Evolutionary conservation across 2,329 filamentous ascomycete species (phyloP).

Genomic region (Colletotrichum brevisporum): DNA sequence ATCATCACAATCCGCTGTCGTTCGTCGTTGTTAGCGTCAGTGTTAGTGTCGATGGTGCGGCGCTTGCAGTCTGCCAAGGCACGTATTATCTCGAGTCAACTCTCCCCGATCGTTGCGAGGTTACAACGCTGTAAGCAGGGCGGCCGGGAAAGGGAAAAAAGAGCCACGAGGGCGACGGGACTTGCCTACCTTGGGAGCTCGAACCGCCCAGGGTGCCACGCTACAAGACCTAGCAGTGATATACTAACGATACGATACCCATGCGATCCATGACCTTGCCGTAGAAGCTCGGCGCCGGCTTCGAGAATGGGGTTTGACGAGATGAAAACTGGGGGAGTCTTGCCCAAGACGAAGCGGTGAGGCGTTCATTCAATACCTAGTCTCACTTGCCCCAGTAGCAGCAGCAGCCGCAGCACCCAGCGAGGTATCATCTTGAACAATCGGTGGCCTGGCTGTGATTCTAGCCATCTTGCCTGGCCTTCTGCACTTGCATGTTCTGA

Average conservation of each 20-base stretch:
- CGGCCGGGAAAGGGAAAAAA: not conserved
- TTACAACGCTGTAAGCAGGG: not conserved
- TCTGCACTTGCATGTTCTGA: no score
- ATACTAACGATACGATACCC: constrained; percentile 3
- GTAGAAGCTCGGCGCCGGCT: constrained; percentile 8
- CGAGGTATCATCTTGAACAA: no score
- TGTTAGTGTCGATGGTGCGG: no score
- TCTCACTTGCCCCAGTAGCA: not conserved
- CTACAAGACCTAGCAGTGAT: constrained; percentile 10
- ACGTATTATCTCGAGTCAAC: not conserved
- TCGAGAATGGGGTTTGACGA: constrained; percentile 15
- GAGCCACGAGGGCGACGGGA: constrained; percentile 7
- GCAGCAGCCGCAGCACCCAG: no score
- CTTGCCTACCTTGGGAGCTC: constrained; percentile 26
- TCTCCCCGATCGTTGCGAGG: not conserved
- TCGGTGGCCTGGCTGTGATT: no score
- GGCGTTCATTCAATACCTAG: constrained; percentile 16
- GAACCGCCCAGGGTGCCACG: constrained; percentile 38
- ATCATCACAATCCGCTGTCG: no score
- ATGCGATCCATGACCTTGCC: not conserved
- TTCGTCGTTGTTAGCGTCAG: no score
- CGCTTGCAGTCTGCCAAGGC: no score
- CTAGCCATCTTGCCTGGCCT: no score
- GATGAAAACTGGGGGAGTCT: constrained; percentile 29
- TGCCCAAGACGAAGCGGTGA: constrained; percentile 24